Conservation (phyloP, 2,329 filamentous ascomycete species). For the Hortaea werneckii region DNA sequence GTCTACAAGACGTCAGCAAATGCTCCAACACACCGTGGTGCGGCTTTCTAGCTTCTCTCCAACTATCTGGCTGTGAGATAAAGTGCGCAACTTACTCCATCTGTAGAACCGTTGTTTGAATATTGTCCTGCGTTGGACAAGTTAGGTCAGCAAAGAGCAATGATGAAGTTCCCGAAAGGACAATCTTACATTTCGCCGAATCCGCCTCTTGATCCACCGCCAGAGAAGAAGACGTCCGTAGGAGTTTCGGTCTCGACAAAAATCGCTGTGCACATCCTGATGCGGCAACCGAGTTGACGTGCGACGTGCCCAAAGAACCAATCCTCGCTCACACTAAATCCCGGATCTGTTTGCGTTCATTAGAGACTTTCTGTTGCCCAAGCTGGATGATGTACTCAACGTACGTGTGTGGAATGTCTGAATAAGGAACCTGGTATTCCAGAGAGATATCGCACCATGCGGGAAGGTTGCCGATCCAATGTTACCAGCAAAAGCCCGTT, state of each 20-base stretch:
- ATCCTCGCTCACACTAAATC: constrained; percentile 41
- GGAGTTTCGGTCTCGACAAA: constrained; percentile 45
- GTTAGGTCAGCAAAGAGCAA: too few relatives aligned
- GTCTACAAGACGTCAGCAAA: constrained; percentile 13
- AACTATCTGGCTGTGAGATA: background rate
- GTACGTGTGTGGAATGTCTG: constrained; percentile 25
- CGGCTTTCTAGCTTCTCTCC: too few relatives aligned
- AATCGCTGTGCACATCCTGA: constrained; percentile 33
- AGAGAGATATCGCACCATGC: constrained; percentile 42
- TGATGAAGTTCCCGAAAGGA: too few relatives aligned
- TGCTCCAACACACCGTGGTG: background rate
- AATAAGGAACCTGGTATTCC: constrained; percentile 34
- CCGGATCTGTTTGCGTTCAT: constrained; percentile 28
- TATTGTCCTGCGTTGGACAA: constrained; percentile 25
- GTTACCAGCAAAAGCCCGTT: constrained; percentile 35
- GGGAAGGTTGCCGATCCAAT: constrained; percentile 41
- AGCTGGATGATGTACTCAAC: too few relatives aligned
- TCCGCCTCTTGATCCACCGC: constrained; percentile 32
- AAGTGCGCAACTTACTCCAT: constrained; percentile 27
- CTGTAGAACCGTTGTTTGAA: constrained; percentile 41
- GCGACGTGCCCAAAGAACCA: constrained; percentile 44
- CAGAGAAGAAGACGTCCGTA: constrained; percentile 32
- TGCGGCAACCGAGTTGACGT: constrained; percentile 31
- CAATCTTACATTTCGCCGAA: constrained; percentile 37
- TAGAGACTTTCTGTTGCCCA: too few relatives aligned